Base-by-base conservation (phyloP, 768 basidiomycete species). In the Cubamyces sp. region DNA sequence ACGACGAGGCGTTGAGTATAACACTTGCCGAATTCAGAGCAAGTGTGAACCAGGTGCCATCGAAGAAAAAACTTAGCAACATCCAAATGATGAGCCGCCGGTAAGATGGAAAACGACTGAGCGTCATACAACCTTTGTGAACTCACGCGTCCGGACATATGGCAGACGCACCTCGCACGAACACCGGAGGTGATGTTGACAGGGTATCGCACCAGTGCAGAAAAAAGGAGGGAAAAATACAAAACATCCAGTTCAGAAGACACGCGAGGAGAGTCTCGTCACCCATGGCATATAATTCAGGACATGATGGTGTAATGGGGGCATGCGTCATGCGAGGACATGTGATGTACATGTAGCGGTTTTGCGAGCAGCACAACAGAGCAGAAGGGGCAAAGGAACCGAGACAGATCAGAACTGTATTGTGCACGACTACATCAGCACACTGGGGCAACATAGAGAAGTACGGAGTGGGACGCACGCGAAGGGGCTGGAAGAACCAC, bases 401-500 rank as follows among this genome's bases (percentile, higher is more conserved):
- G 12, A 48, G 25, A 56, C 37, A 47, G 19, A 64, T 65, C 60
- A 65, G 60, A 65, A 61, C 60, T 61, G 45, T 14, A 26, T 19
- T 9, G 14, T 9, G 9, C 0, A 19, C 40, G 3, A 21, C 21
- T 0, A 23, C 3, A 52, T 65, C 41, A 65, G 49, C 42, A 45
- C 53, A 39, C 3, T n/a, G 8, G 26, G 18, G 15, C 21, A 28
- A 34, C 21, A 12, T 21, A 21, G 6, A 28, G 46, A 2, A 21
- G 30, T 2, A 42, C 0, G 34, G 7, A 8, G 28, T 12, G 12
- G 26, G 30, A 75, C 82, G 62, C 67, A 94, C 92, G 74, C 87
- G 87, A 67, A 94, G 87, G 57, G 89, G 75, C 65, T 87, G 84
- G 88, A 95, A 96, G 86, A 96, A 98, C 96, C 96, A 98, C 78